A percentile compares a stretch with the other conserved stretches of the same genome.
phyloP scores from a whole-genome alignment of 345 rosid species.

The Eucalyptus decipiens region DNA sequence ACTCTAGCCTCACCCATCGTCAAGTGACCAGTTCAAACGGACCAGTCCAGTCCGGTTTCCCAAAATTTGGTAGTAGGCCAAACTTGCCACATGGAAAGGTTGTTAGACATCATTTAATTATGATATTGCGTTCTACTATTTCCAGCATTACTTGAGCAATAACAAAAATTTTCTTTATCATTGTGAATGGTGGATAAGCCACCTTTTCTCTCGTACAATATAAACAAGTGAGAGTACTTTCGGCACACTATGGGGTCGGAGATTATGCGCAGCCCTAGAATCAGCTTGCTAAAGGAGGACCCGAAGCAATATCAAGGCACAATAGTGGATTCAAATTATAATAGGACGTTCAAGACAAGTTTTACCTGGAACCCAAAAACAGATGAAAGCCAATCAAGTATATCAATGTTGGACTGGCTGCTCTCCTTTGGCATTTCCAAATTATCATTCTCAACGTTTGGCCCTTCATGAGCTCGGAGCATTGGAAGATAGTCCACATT shows the following conservation, averaged over 20 bases:
- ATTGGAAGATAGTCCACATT: slow-evolving; percentile 66
- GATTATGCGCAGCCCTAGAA: background rate
- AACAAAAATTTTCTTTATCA: background rate
- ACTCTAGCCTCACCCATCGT: background rate
- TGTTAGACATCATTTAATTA: background rate
- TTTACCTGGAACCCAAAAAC: slow-evolving; percentile 95
- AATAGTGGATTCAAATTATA: background rate
- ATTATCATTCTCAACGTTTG: slow-evolving; percentile 6
- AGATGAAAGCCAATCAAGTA: slow-evolving; percentile 90
- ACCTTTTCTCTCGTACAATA: background rate
- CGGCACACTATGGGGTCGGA: background rate
- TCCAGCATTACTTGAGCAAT: background rate
- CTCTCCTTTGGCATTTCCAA: slow-evolving; percentile 14
- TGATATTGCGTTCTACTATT: background rate
- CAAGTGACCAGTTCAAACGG: background rate
- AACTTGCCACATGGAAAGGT: background rate
- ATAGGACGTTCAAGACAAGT: background rate
- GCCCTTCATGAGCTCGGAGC: slow-evolving; percentile 14
- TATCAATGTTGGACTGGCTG: slow-evolving; percentile 34
- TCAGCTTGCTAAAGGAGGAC: background rate
- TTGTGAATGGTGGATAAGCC: background rate
- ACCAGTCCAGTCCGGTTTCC: background rate
- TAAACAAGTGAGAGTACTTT: background rate
- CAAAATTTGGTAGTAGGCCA: background rate
- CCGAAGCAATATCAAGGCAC: background rate